A percentile compares a stretch with the other conserved stretches of the same genome.
Evolutionary conservation across 352 stramenopile species (phyloP).

Genomic region (Thraustochytrium sp.): DNA sequence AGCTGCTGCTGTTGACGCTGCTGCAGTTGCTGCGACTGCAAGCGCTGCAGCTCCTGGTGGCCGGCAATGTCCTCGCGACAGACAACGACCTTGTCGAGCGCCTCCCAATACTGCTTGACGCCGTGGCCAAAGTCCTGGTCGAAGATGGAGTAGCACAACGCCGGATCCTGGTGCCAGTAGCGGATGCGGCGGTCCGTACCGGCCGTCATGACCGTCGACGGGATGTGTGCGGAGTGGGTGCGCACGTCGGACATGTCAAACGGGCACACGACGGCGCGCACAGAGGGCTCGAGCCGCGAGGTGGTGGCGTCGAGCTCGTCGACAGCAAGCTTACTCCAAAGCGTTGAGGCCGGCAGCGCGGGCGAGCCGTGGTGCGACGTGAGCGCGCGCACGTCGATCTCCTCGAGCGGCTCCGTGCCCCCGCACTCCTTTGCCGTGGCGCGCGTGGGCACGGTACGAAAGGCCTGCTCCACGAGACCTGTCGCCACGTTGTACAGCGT

Average conservation of each 20-base stretch:
- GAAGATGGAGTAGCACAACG: conserved; percentile 84
- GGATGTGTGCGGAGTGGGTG: conserved; percentile 56
- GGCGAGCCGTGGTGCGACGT: conserved; percentile 55
- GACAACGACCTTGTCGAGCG: not conserved
- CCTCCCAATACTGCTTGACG: conserved; percentile 14
- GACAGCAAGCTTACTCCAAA: conserved; percentile 64
- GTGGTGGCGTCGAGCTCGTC: conserved; percentile 69
- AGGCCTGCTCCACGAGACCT: conserved; percentile 71
- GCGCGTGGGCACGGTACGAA: conserved; percentile 80
- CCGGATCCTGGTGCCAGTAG: conserved; percentile 91
- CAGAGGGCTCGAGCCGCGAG: conserved; percentile 67
- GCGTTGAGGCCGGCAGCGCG: conserved; percentile 61
- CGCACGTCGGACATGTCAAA: conserved; percentile 71
- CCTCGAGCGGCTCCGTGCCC: conserved; percentile 61
- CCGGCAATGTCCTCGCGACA: conserved; percentile 16
- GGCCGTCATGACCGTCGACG: conserved; percentile 78
- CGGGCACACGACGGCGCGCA: conserved; percentile 77
- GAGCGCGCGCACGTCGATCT: conserved; percentile 53
- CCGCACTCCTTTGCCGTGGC: conserved; percentile 73
- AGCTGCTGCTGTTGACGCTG: not conserved
- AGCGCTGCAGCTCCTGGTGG: not conserved
- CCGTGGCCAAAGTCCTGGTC: conserved; percentile 61
- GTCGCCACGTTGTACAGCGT: conserved; percentile 60
- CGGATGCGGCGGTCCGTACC: conserved; percentile 87
- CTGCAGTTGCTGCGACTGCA: not conserved